A percentile compares a stretch with the other conserved stretches of the same genome.
These are phyloP conservation scores for Aspergillus diversus DNA, from an alignment of 495 filamentous ascomycete species.

Conservation along the genomic window DNA sequence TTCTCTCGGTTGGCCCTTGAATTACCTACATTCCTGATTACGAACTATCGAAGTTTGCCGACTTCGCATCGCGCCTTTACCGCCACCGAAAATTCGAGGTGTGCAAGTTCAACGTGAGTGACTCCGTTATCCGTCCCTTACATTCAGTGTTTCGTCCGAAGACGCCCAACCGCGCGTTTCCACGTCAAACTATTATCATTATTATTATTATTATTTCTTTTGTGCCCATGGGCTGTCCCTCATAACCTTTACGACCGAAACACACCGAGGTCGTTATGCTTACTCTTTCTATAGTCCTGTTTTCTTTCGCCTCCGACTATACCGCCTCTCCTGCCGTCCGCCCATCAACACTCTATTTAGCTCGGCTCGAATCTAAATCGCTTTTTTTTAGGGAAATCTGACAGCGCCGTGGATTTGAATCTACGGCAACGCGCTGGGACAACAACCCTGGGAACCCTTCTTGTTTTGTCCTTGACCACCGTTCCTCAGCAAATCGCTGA, in stretches of 20 bases:
- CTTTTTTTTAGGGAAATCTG: background rate
- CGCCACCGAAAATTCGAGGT: background rate
- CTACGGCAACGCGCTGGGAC: slow-evolving; percentile 28
- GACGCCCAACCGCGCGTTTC: background rate
- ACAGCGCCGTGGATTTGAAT: slow-evolving; percentile 22
- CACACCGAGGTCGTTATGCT: slow-evolving; percentile 9
- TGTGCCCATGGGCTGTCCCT: background rate
- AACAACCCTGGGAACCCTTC: slow-evolving; percentile 25
- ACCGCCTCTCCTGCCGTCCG: background rate
- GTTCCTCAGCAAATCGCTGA: slow-evolving; percentile 38
- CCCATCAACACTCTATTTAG: slow-evolving; percentile 2
- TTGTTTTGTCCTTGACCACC: slow-evolving; percentile 37
- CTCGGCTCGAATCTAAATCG: background rate
- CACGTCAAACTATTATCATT: slow-evolving; percentile 5
- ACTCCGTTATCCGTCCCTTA: background rate
- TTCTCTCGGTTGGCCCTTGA: slow-evolving; percentile 13
- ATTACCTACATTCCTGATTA: slow-evolving; percentile 20
- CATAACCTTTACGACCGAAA: slow-evolving; percentile 5
- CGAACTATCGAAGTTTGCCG: slow-evolving; percentile 13
- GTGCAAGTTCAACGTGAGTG: slow-evolving; percentile 10
- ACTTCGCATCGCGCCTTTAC: background rate
- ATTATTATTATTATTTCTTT: background rate
- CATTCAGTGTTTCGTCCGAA: background rate
- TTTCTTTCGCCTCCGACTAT: background rate
- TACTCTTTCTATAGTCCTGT: slow-evolving; percentile 5